Evolutionary conservation across 805 yeast genomes (phyloP).

Genomic region (Hanseniaspora guilliermondii): DNA sequence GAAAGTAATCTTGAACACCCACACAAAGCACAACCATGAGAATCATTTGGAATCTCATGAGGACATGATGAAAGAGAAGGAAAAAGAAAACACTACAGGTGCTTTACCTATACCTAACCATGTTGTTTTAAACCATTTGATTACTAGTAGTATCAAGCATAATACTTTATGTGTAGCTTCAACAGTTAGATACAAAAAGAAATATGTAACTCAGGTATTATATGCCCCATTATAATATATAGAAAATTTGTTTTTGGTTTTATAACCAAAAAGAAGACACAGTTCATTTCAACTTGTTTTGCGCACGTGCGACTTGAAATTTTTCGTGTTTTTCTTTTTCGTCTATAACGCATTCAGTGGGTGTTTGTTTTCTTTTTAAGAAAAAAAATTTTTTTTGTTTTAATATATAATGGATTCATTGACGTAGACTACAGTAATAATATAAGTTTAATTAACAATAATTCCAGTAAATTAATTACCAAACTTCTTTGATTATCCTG

Average conservation of each 20-base stretch:
- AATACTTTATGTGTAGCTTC: constrained; percentile 89
- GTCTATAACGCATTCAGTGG: too few relatives aligned
- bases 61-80: constrained; percentile 22
- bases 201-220: constrained; percentile 80
- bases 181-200: constrained; percentile 74
- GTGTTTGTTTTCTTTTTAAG: too few relatives aligned
- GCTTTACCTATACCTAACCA: constrained; percentile 90
- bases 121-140: constrained; percentile 84
- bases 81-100: constrained; percentile 70
- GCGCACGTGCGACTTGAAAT: too few relatives aligned
- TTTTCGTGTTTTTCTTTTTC: too few relatives aligned
- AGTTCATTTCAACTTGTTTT: too few relatives aligned
- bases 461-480: not conserved
- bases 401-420: too few relatives aligned
- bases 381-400: too few relatives aligned
- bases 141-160: constrained; percentile 90
- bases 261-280: too few relatives aligned
- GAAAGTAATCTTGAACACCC: constrained; percentile 76
- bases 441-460: too few relatives aligned
- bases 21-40: constrained; percentile 27
- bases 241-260: not conserved
- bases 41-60: constrained; percentile 9
- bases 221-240: constrained; percentile 60
- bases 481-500: not conserved
- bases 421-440: too few relatives aligned